A percentile compares a stretch with the other conserved stretches of the same genome.
phyloP scores from a whole-genome alignment of 1,139 yeast species.

The Petasospora fabianii region DNA sequence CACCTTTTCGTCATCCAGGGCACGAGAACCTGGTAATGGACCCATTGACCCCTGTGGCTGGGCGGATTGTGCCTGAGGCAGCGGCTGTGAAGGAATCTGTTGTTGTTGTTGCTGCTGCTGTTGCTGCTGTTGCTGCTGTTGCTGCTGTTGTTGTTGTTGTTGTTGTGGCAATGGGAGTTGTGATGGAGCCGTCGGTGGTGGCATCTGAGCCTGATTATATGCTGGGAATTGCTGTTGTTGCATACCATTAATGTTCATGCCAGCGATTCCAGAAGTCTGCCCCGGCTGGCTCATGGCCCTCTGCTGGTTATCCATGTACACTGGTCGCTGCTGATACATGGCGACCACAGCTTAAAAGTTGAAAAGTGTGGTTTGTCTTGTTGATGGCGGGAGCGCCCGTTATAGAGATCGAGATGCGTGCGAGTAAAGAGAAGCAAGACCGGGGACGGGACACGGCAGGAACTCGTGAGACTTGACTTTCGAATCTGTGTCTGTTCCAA shows the following conservation, averaged over 20 bases:
- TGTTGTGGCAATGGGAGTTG: slow-evolving; percentile 6
- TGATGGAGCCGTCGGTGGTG: slow-evolving; percentile 18
- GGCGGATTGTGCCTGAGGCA: slow-evolving; percentile 2
- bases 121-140: slow-evolving; percentile 13
- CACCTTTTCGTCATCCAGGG: slow-evolving; percentile 81
- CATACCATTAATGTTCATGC: slow-evolving; percentile 10
- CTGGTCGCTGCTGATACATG: slow-evolving; percentile 23
- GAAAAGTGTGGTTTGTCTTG: no score
- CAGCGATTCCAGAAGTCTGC: slow-evolving; percentile 8
- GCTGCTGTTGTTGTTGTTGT: slow-evolving; percentile 7
- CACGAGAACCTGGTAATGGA: slow-evolving; percentile 35
- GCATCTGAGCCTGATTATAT: slow-evolving; percentile 9
- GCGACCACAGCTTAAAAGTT: no score
- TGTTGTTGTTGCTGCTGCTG: slow-evolving; percentile 6
- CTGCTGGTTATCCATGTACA: slow-evolving; percentile 21
- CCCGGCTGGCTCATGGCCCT: slow-evolving; percentile 9
- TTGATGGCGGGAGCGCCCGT: no score
- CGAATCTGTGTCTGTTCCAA: no score
- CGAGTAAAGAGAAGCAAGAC: no score
- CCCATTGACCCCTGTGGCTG: slow-evolving; percentile 1
- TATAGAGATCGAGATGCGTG: no score
- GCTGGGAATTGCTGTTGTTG: slow-evolving; percentile 21
- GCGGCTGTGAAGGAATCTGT: slow-evolving; percentile 1
- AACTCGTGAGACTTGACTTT: no score
- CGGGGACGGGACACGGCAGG: no score